Evolutionary conservation across 2,329 filamentous ascomycete genomes (phyloP), one percentile per base, ranked within the genome.

Genomic region (Phoma sp.): DNA sequence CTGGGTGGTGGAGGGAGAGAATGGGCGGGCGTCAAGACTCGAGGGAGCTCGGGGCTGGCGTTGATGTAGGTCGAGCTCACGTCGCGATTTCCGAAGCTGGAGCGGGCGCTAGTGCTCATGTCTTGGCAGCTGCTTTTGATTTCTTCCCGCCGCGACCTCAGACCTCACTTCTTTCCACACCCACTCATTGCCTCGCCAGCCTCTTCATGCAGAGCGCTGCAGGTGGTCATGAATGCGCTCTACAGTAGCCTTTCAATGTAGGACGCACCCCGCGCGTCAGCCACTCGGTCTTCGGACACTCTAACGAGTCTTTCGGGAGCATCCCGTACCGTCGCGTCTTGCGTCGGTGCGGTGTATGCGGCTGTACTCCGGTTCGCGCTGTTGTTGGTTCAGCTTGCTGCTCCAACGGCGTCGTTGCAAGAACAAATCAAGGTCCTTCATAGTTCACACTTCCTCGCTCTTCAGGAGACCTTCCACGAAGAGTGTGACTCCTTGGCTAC

Each of bases 401-500:
- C 5, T 22, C 33, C 47, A 40, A 33, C n/a, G 27, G 49, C 38
- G 7, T 45, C 31, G 74, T 77, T 82, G 80, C 80, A 71, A 82
- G 68, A 82, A 50, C 56, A 76, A 80, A 62, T 49, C 52, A 60
- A 68, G 79, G 79, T 78, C 79, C 78, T 78, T 82, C 80, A 82
- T 82, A 82, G 80, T 82, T 81, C 80, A 80, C 77, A 74, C 76
- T 78, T 73, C 72, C 73, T 79, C 74, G 73, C 79, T 78, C 77
- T 78, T 70, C 71, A 58, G 71, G 74, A 68, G 57, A 66, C 43
- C 51, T 68, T 66, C 77, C 70, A 77, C 72, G 74, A 74, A 74
- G 73, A 78, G 77, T 77, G 78, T 80, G 80, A 81, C 80, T 82
- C 80, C 80, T 78, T 77, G 78, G 70, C 76, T 75, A 78, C 79